A percentile compares a stretch with the other conserved stretches of the same genome.
phyloP scores from a whole-genome alignment of 2,329 filamentous ascomycete species.

The Cladophialophora bantiana region DNA sequence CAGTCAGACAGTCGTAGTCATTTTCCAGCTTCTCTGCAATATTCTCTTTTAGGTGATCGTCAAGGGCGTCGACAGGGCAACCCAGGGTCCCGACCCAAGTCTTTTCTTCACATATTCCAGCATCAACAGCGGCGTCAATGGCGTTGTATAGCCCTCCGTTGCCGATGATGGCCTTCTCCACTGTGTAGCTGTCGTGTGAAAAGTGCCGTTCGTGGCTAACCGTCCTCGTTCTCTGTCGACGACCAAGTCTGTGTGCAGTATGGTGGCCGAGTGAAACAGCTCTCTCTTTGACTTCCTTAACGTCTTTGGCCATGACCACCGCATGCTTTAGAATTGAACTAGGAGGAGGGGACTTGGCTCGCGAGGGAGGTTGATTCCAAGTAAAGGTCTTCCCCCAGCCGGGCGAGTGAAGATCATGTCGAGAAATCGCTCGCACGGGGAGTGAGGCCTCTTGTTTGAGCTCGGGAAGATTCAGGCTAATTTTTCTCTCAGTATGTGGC shows the following conservation, averaged over 20 bases:
- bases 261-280: slow-evolving; percentile 21
- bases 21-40: slow-evolving; percentile 82
- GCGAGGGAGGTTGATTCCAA: slow-evolving; percentile 79
- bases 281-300: slow-evolving; percentile 30
- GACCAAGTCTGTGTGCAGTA: slow-evolving; percentile 7
- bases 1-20: slow-evolving; percentile 75
- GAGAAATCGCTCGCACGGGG: slow-evolving; percentile 62
- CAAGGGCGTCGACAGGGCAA: slow-evolving; percentile 88
- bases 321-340: slow-evolving; percentile 75
- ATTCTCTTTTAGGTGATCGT: slow-evolving; percentile 76
- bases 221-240: slow-evolving; percentile 41
- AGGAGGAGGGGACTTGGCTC: slow-evolving; percentile 75
- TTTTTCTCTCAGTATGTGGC: slow-evolving; percentile 33
- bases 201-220: slow-evolving; percentile 74
- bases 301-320: slow-evolving; percentile 3
- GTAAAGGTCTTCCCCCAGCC: slow-evolving; percentile 73
- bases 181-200: slow-evolving; percentile 79
- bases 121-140: slow-evolving; percentile 75
- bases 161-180: slow-evolving; percentile 85
- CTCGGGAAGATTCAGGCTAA: slow-evolving; percentile 32
- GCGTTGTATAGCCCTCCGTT: slow-evolving; percentile 93
- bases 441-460: slow-evolving; percentile 58
- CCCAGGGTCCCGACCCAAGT: slow-evolving; percentile 93
- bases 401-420: slow-evolving; percentile 76
- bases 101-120: slow-evolving; percentile 73